These are phyloP conservation scores for Rhododendron williamsianum DNA, from an alignment of 148 eudicot species.

Conservation along the genomic window DNA sequence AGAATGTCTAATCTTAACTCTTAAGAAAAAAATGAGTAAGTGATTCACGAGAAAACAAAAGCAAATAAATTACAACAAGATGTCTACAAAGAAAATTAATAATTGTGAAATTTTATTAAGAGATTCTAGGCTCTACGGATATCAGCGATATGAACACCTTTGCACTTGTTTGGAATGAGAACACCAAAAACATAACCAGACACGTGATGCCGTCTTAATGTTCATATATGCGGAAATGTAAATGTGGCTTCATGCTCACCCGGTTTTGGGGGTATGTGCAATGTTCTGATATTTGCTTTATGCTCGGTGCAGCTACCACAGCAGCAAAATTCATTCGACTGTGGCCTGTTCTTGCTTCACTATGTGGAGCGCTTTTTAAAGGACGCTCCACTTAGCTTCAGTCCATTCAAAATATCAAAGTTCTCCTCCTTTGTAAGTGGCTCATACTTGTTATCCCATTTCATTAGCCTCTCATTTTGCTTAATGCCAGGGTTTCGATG, in stretches of 20 bases:
- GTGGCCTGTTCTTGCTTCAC: slow-evolving; percentile 96
- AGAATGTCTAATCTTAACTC: background rate
- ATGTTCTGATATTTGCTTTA: slow-evolving; percentile 2
- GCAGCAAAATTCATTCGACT: slow-evolving; percentile 80
- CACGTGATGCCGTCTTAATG: background rate
- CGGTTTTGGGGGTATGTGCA: background rate
- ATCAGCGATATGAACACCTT: background rate
- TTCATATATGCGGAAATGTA: background rate
- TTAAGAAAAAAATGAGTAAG: background rate
- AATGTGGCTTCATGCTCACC: background rate
- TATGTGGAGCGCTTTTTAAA: slow-evolving; percentile 81
- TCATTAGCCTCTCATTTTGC: slow-evolving; percentile 3
- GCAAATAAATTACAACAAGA: background rate
- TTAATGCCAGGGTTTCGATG: background rate
- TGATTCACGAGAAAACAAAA: background rate
- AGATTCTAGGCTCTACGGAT: background rate
- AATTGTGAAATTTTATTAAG: background rate
- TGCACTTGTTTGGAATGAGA: background rate
- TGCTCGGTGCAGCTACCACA: slow-evolving; percentile 76
- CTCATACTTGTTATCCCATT: background rate
- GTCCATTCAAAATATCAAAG: slow-evolving; percentile 54
- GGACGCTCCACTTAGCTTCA: slow-evolving; percentile 59
- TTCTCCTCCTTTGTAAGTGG: slow-evolving; percentile 65
- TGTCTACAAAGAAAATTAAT: background rate
- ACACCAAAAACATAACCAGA: background rate